Evolutionary conservation across 2,329 filamentous ascomycete genomes (phyloP), one percentile per base, ranked within the genome.

Genomic region (Helotiales sp.): DNA sequence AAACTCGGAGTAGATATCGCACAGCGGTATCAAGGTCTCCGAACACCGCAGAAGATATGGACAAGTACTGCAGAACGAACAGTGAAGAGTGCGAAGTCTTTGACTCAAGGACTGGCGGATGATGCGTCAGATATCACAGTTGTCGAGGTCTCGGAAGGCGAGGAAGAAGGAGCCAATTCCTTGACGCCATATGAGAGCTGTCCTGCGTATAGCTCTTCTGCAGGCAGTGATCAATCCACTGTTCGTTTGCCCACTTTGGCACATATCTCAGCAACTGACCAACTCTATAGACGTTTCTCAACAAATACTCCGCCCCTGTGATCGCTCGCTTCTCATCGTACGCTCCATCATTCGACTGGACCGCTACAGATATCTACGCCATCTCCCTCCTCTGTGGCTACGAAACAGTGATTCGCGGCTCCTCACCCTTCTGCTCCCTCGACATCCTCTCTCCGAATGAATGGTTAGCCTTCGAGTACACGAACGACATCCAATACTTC

Each of bases 131-230:
- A 74, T 53, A 78, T 79, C 15, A 58, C 76, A 27, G 68, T 79
- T 6, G 72, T 78, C 3, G 66, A 76, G 54, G 69, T 82, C 17
- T 74, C 72, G 19, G 79, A 82, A 66, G 74, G 75, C 55, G 64
- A 76, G 55, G 71, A 79, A 36, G 70, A 75, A 6, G 80, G 79
- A 12, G 80, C 80, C 0, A 73, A 82, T 62, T 79, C 76, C n/a
- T 69, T 83, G 66, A 83, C 80, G 1, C 80, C 80, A 1, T 81
- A 82, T 69, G 72, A 77, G 63, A 72, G 74, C n/a, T 83, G 80
- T 63, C 77, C 79, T 13, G 77, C 76, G 44, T 83, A 81, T 67
- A 79, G 74, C 59, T 76, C 75, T 1, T 79, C 76, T 5, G 73
- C 72, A 40, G 80, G 80, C 22, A 79, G 75, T 56, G 66, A 79